Conservation (phyloP, 768 basidiomycete genomes). For the Podaxis sp. region DNA sequence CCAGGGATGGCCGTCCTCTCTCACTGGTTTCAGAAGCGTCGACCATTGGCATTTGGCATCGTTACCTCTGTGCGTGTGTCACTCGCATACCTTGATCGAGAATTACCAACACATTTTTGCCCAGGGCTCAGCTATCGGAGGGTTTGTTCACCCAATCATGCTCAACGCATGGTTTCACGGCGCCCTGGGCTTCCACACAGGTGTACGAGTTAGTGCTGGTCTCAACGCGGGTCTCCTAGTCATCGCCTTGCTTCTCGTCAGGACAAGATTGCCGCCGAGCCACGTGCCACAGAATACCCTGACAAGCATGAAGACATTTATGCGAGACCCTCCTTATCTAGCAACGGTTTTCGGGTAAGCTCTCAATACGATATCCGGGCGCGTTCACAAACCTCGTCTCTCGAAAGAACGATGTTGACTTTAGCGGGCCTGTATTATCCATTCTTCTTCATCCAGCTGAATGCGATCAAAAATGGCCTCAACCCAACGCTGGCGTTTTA, state of each 20-base stretch:
- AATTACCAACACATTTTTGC: neutral
- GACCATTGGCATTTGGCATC: conserved; percentile 35
- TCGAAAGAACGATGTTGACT: conserved; percentile 32
- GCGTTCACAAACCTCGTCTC: conserved; percentile 6
- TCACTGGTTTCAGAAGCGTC: conserved; percentile 36
- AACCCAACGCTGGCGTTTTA: conserved; percentile 54
- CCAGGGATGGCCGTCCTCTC: conserved; percentile 41
- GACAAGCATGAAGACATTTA: conserved; percentile 29
- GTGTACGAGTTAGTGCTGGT: conserved; percentile 49
- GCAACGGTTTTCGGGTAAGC: conserved; percentile 39
- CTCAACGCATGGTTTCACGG: conserved; percentile 54
- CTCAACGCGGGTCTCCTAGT: conserved; percentile 37
- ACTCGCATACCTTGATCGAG: neutral
- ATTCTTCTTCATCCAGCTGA: conserved; percentile 57
- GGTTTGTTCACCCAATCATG: conserved; percentile 61
- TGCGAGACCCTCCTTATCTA: conserved; percentile 45
- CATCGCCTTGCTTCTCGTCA: conserved; percentile 38
- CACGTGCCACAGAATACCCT: conserved; percentile 24
- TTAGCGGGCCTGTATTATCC: conserved; percentile 46
- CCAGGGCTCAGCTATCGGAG: conserved; percentile 56
- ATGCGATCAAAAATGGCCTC: conserved; percentile 48
- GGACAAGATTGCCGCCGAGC: conserved; percentile 40
- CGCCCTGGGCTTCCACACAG: conserved; percentile 49
- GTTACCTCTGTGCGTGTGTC: conserved; percentile 29
- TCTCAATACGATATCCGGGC: neutral